Evolutionary conservation across 139 green algal genomes (phyloP).

Genomic region (Micromonas commoda): DNA sequence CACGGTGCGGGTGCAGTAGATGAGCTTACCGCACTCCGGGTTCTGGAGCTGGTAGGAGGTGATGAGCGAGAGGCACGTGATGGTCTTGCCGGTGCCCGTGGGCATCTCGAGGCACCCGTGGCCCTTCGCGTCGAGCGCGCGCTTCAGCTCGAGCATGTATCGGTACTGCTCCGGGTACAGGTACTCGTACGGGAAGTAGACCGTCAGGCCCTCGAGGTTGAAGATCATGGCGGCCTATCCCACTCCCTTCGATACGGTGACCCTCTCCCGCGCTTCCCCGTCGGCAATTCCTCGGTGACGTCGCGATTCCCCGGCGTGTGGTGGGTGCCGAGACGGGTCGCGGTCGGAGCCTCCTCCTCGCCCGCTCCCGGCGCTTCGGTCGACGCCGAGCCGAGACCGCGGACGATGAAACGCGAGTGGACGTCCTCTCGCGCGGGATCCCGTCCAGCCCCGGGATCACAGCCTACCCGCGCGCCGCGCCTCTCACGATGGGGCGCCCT

Average conservation of each 20-base stretch:
- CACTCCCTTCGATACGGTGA: not conserved
- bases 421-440: too few species aligned
- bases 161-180: slow-evolving; percentile 93
- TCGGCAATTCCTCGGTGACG: too few species aligned
- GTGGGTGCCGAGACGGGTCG: too few species aligned
- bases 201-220: slow-evolving; percentile 80
- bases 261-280: too few species aligned
- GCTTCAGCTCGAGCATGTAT: slow-evolving; percentile 98
- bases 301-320: too few species aligned
- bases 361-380: too few species aligned
- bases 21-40: slow-evolving; percentile 90
- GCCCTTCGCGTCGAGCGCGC: slow-evolving; percentile 86
- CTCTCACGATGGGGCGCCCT: too few species aligned
- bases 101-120: slow-evolving; percentile 99
- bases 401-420: too few species aligned
- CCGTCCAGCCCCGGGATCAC: too few species aligned
- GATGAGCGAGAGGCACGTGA: slow-evolving; percentile 95
- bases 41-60: slow-evolving; percentile 95
- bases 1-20: slow-evolving; percentile 98
- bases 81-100: slow-evolving; percentile 98
- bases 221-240: slow-evolving; percentile 65
- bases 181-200: slow-evolving; percentile 96
- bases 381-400: too few species aligned
- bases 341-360: too few species aligned
- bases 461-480: too few species aligned